phyloP scores from a whole-genome alignment of 2,329 filamentous ascomycete species.

The Peltaster fructicola region DNA sequence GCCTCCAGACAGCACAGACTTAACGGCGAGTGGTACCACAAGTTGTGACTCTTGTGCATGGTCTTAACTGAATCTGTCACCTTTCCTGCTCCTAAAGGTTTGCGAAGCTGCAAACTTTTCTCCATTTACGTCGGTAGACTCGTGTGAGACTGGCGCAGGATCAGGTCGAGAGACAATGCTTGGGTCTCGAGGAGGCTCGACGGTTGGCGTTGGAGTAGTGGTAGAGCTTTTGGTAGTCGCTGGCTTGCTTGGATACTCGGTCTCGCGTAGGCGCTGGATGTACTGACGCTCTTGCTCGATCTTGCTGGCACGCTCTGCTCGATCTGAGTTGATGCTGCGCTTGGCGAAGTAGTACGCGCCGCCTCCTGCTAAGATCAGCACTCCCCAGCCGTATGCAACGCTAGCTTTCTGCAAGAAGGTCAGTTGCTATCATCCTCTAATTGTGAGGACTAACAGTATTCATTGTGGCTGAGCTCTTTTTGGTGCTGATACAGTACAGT shows the following conservation, averaged over 20 bases:
- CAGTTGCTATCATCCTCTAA: not conserved
- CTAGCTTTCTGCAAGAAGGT: conserved; percentile 8
- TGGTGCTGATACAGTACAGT: too few species aligned
- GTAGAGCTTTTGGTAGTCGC: conserved; percentile 1
- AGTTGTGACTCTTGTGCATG: not conserved
- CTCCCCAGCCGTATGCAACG: conserved; percentile 67
- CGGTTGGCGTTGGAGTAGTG: conserved; percentile 1
- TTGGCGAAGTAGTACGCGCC: conserved; percentile 95
- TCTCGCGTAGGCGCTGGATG: conserved; percentile 34
- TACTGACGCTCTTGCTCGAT: conserved; percentile 39
- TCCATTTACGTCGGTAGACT: conserved; percentile 50
- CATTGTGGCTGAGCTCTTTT: conserved; percentile 6
- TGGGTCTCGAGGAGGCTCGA: not conserved
- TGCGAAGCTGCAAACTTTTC: conserved; percentile 76
- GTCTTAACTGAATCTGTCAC: conserved; percentile 53
- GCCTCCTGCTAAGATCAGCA: conserved; percentile 71
- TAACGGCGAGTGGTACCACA: conserved; percentile 3
- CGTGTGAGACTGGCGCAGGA: conserved; percentile 73
- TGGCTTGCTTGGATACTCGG: conserved; percentile 55
- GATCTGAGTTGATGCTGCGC: conserved; percentile 80
- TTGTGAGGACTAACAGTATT: conserved; percentile 11
- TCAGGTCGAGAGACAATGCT: too few species aligned
- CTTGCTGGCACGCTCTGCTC: conserved; percentile 52
- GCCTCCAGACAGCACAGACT: conserved; percentile 2
- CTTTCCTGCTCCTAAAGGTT: conserved; percentile 62